Evolutionary conservation across 1,284 basidiomycete genomes (phyloP), one percentile per base, ranked within the genome.

Genomic region (Entoloma clypeatum): DNA sequence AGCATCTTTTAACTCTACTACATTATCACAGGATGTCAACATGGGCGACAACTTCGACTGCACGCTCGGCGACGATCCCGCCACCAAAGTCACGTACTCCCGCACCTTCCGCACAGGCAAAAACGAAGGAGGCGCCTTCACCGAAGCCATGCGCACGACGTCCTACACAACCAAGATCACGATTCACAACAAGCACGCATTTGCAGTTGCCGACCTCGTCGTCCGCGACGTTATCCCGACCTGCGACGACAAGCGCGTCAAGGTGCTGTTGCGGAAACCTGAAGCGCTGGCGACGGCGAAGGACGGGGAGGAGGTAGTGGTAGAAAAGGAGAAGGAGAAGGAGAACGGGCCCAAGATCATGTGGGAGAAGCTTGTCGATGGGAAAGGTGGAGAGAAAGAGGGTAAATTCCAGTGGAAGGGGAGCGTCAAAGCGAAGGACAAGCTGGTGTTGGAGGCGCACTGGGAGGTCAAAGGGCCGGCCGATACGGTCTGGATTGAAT

Each of bases 41-140:
- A 65, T 66, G 0, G 65, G 68, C 7, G 76, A 77, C 37, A 65
- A 60, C 10, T 79, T 81, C 60, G 56, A 59, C 19, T 77, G 75
- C 57, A 71, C 72, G 4, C 67, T 81, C n/a, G 77, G 77, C 14
- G 60, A 67, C 17, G 77, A 79, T 54, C 50, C 69, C 2, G 64
- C 68, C 2, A 62, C 72, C 26, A 65, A 70, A 42, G 62, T 80
- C 26, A 66, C 67, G 22, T 77, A 75, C 58, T 51, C 60, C 7
- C 73, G 74, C 37, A 61, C 58, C 16, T 57, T 61, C 17, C 61
- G 59, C 29, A 62, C 59, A 4, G 56, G 58, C 36, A 58, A 63
- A 39, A 58, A 61, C 11, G 51, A 56, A 4, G 60, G 53, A 0
- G 67, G 70, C 16, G 42, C 65, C 4, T 78, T 75, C 58, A 50